phyloP scores from a whole-genome alignment of 805 yeast species.

The Ogataea wickerhamii region DNA sequence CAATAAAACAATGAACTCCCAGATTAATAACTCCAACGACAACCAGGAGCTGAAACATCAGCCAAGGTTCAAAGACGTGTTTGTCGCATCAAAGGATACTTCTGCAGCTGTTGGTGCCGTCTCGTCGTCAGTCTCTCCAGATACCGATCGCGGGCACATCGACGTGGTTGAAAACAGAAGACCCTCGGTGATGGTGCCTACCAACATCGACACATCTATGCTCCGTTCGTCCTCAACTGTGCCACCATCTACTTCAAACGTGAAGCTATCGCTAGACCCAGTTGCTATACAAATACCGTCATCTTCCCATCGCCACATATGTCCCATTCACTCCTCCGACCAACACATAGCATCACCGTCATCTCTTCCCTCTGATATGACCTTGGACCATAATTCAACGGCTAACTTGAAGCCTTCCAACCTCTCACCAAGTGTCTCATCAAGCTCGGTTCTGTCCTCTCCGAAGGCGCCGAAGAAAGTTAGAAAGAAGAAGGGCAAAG shows the following conservation, averaged over 20 bases:
- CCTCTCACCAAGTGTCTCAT: neutral
- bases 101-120: conserved; percentile 10
- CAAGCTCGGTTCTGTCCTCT: conserved; percentile 15
- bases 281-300: conserved; percentile 12
- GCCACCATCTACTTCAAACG: conserved; percentile 7
- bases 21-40: conserved; percentile 36
- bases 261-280: conserved; percentile 13
- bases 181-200: conserved; percentile 27
- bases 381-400: neutral
- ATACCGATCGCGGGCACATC: conserved; percentile 14
- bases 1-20: conserved; percentile 39
- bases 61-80: conserved; percentile 34
- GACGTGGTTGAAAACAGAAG: conserved; percentile 29
- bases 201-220: conserved; percentile 19
- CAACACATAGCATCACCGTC: neutral
- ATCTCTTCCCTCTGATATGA: neutral
- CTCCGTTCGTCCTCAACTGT: conserved; percentile 16
- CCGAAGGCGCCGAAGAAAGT: conserved; percentile 12
- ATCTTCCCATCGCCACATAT: conserved; percentile 4
- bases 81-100: conserved; percentile 23
- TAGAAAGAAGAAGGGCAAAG: conserved; percentile 16
- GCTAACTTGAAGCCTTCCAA: neutral
- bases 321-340: neutral
- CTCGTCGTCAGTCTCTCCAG: conserved; percentile 8
- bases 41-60: conserved; percentile 33